A percentile compares a stretch with the other conserved stretches of the same genome.
Conservation (phyloP, 176 grass and related monocot genomes). For the Zoysia japonica region DNA sequence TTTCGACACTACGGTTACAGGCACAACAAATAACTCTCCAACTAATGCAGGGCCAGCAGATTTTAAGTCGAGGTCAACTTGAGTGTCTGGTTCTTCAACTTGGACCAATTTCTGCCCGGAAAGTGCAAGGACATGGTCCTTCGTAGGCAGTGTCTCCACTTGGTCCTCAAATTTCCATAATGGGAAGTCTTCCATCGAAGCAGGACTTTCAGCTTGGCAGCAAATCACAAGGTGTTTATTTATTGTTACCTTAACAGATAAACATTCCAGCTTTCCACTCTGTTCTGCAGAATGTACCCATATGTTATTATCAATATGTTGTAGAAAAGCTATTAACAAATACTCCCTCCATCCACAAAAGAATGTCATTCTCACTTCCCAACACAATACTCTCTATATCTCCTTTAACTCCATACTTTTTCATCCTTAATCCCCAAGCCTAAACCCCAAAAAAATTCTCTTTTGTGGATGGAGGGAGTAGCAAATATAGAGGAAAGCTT, state of each 20-base stretch:
- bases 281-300: conserved; percentile 68
- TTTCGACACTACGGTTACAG: conserved; percentile 67
- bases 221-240: conserved; percentile 67
- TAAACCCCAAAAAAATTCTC: no score
- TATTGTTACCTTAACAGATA: conserved; percentile 74
- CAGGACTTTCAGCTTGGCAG: conserved; percentile 85
- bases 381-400: no score
- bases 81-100: conserved; percentile 78
- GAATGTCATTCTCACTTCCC: no score
- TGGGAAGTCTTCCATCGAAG: conserved; percentile 84
- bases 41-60: conserved; percentile 77
- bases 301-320: conserved; percentile 34
- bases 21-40: conserved; percentile 78
- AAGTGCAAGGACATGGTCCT: conserved; percentile 62
- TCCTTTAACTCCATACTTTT: no score
- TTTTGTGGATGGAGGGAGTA: neutral
- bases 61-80: conserved; percentile 75
- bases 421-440: no score
- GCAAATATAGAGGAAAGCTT: conserved; percentile 32
- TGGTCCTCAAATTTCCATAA: conserved; percentile 88
- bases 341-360: no score
- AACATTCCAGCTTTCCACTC: conserved; percentile 96
- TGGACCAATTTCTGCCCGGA: conserved; percentile 81
- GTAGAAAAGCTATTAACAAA: conserved; percentile 32
- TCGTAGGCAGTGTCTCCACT: conserved; percentile 69